Evolutionary conservation across 352 stramenopile genomes (phyloP).

Genomic region (Pythium aristosporum): DNA sequence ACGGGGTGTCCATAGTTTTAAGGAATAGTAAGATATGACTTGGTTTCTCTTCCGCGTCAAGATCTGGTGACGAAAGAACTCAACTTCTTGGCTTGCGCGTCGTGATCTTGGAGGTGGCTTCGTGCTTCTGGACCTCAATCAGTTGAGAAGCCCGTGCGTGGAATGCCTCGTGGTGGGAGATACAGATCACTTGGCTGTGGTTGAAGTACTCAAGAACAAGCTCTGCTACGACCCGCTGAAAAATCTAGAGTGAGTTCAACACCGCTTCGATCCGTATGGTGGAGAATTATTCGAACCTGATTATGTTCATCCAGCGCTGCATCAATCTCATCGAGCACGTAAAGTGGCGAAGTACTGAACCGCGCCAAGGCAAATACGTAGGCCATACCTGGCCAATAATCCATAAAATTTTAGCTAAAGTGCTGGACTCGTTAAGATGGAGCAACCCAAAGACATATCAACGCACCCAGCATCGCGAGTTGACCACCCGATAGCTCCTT

Average conservation of each 20-base stretch:
- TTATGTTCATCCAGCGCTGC: constrained; percentile 44
- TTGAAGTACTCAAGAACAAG: constrained; percentile 32
- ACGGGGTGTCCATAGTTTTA: constrained; percentile 5
- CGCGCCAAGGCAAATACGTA: constrained; percentile 43
- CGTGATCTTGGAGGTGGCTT: constrained; percentile 15
- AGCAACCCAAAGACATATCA: neutral
- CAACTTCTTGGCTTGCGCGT: constrained; percentile 8
- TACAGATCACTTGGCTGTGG: constrained; percentile 43
- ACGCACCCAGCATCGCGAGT: constrained; percentile 38
- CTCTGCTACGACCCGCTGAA: constrained; percentile 29
- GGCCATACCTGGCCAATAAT: constrained; percentile 30
- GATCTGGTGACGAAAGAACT: neutral
- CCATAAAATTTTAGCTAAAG: neutral
- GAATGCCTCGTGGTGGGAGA: constrained; percentile 41
- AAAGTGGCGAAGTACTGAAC: constrained; percentile 38
- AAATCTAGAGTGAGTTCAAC: neutral
- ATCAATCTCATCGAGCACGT: constrained; percentile 46
- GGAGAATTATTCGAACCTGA: constrained; percentile 23
- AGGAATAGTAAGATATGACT: constrained; percentile 36
- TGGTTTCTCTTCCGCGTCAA: constrained; percentile 18
- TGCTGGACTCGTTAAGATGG: neutral
- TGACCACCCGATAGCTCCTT: constrained; percentile 42
- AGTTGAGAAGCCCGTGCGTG: constrained; percentile 26
- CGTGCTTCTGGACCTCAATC: constrained; percentile 35
- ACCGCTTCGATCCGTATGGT: neutral